These are phyloP conservation scores for Articulospora tetracladia DNA, from an alignment of 495 filamentous ascomycete species.

Conservation along the genomic window DNA sequence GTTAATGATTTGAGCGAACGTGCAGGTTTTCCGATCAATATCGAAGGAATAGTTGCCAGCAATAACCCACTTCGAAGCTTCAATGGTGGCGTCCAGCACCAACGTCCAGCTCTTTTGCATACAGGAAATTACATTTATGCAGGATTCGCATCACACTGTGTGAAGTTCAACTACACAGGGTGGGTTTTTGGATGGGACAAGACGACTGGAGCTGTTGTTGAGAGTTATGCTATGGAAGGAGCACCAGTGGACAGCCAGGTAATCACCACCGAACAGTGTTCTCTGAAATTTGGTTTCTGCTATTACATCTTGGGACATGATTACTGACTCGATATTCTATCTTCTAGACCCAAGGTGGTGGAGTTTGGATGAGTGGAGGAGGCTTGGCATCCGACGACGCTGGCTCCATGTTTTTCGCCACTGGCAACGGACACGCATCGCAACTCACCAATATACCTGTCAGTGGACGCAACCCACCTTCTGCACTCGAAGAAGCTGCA, in stretches of 20 bases:
- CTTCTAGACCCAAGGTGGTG: conserved; percentile 31
- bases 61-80: conserved; percentile 33
- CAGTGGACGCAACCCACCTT: conserved; percentile 30
- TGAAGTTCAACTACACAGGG: conserved; percentile 43
- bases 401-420: conserved; percentile 38
- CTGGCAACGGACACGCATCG: conserved; percentile 39
- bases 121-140: conserved; percentile 32
- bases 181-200: conserved; percentile 41
- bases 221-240: conserved; percentile 36
- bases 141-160: conserved; percentile 43
- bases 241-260: conserved; percentile 27
- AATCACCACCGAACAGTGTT: too few relatives aligned
- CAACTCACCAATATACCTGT: conserved; percentile 34
- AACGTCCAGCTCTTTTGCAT: conserved; percentile 34
- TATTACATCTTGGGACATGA: too few relatives aligned
- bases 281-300: too few relatives aligned
- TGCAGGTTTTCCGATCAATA: conserved; percentile 31
- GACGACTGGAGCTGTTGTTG: conserved; percentile 34
- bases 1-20: conserved; percentile 32
- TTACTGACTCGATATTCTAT: too few relatives aligned
- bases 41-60: conserved; percentile 36
- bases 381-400: conserved; percentile 35
- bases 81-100: conserved; percentile 39
- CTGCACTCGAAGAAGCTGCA: conserved; percentile 37
- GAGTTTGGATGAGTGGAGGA: conserved; percentile 43